Base-by-base conservation (phyloP, 371 early-diverging fungal species). In the Mucor lusitanicus region DNA sequence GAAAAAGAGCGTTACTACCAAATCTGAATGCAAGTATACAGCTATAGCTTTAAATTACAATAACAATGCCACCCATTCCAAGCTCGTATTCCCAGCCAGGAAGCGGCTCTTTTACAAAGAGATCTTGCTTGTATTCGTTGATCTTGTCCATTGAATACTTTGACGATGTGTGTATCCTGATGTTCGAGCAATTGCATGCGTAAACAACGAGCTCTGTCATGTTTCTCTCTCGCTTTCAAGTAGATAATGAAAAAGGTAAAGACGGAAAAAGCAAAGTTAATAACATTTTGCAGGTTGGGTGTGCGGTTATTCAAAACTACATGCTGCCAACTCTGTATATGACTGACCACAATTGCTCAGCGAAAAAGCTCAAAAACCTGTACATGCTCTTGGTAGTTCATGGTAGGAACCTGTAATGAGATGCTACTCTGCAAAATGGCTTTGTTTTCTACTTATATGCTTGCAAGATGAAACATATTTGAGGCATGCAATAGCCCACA, bases 11-110 rank as follows among this genome's bases (percentile, higher is more conserved):
- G 25, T 50, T 12, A 50, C 8, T 12, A 23, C 11, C 23, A 5
- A 8, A 13, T 21, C 25, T 11, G 21, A 50, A 25, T 50, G 23
- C n/a, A 21, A 12, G 21, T 21, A n/a, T n/a, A n/a, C n/a, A 50
- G 21, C 21, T 30, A 23, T 32, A 15, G n/a, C 23, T 21, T 27
- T 15, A 61, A n/a, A 74, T 72, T 77, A 82, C 79, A 37, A 66
- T 66, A 32, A 71, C 67, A 6, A 79, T 68, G 35, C 79, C 83
- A 35, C 80, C 80, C 70, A 78, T 78, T 28, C 78, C 80, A 7
- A 82, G 70, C 12, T 76, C 76, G 50, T 79, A 76, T 30, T 75
- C 70, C 73, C 75, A 76, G 13, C 83, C 82, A 50, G 69, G 68
- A 17, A 75, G 21, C 23, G 71, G 72, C 6, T 63, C 62, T 17